A percentile compares a stretch with the other conserved stretches of the same genome.
Evolutionary conservation across 192 early-diverging fungal genomes (phyloP).

Genomic region (Coemansia sp.): DNA sequence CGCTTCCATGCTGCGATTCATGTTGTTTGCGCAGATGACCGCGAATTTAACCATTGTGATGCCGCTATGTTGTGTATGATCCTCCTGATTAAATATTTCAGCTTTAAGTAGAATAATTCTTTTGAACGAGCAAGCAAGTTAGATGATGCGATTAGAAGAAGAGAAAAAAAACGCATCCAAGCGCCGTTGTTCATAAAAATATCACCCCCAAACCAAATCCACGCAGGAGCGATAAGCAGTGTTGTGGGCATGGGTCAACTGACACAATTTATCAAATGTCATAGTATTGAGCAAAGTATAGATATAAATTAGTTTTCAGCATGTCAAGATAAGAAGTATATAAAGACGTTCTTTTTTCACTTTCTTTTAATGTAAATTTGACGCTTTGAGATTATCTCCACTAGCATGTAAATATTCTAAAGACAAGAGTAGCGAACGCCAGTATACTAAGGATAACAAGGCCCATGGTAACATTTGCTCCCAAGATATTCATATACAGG

Average conservation of each 20-base stretch:
- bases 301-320: too few relatives aligned
- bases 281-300: background rate
- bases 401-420: background rate
- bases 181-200: background rate
- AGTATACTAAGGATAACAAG: too few relatives aligned
- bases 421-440: too few relatives aligned
- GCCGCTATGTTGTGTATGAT: slow-evolving; percentile 1
- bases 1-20: slow-evolving; percentile 97
- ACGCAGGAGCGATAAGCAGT: background rate
- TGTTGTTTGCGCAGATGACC: slow-evolving; percentile 95
- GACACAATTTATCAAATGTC: background rate
- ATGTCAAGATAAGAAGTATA: too few relatives aligned
- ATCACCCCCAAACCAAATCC: background rate
- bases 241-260: background rate
- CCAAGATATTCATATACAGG: background rate
- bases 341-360: too few relatives aligned
- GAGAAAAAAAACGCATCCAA: background rate
- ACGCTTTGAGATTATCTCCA: too few relatives aligned
- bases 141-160: background rate
- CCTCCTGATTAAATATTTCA: too few relatives aligned
- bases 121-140: too few relatives aligned
- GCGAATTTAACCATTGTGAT: slow-evolving; percentile 75
- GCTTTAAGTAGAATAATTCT: too few relatives aligned
- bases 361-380: too few relatives aligned
- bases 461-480: background rate